Evolutionary conservation across 768 basidiomycete species (phyloP).

Genomic region (Mycena venus): DNA sequence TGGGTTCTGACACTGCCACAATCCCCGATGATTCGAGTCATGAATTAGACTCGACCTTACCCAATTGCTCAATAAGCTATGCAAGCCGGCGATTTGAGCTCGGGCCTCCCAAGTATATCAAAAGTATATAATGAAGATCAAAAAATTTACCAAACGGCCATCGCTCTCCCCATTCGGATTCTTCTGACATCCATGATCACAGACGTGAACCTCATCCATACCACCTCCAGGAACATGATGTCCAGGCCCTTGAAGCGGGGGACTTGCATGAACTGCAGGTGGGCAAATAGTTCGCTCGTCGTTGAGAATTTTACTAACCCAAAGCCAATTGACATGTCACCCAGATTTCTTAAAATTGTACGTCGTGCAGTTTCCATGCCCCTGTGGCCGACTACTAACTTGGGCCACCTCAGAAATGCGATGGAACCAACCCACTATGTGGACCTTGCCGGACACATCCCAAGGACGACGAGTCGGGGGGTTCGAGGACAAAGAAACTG

Average conservation of each 20-base stretch:
- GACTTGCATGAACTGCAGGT: too few relatives aligned
- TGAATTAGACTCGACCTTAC: neutral
- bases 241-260: slow-evolving; percentile 65
- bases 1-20: too few relatives aligned
- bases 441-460: slow-evolving; percentile 72
- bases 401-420: too few relatives aligned
- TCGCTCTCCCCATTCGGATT: slow-evolving; percentile 21
- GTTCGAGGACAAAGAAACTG: slow-evolving; percentile 64
- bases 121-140: slow-evolving; percentile 11
- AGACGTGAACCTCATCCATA: slow-evolving; percentile 45
- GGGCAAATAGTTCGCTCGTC: too few relatives aligned
- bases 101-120: neutral
- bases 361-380: too few relatives aligned
- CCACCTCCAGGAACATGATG: slow-evolving; percentile 41
- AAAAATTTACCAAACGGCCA: slow-evolving; percentile 5
- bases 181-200: slow-evolving; percentile 55
- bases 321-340: too few relatives aligned
- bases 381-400: too few relatives aligned
- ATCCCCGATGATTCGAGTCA: neutral
- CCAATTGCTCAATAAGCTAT: too few relatives aligned
- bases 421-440: too few relatives aligned
- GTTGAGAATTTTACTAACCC: too few relatives aligned
- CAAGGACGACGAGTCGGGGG: slow-evolving; percentile 67
- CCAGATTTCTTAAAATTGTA: too few relatives aligned
- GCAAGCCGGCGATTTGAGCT: too few relatives aligned